Evolutionary conservation across 2,329 filamentous ascomycete species (phyloP).

Genomic region (Talaromyces piceae): DNA sequence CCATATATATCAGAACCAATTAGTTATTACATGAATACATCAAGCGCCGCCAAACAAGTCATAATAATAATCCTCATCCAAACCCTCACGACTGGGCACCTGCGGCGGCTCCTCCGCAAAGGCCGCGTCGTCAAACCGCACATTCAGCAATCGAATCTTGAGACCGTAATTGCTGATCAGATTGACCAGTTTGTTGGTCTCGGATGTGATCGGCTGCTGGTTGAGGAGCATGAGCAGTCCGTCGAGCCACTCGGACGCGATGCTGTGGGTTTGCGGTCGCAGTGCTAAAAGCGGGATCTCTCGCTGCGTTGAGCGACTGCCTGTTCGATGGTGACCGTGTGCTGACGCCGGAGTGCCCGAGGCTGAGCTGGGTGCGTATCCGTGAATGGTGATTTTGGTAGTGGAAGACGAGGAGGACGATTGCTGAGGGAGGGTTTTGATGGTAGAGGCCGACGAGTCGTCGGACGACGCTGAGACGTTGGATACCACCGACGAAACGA

Average conservation of each 20-base stretch:
- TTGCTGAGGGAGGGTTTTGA: conserved; percentile 35
- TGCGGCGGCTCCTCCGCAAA: conserved; percentile 62
- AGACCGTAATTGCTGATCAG: conserved; percentile 84
- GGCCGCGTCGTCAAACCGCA: conserved; percentile 74
- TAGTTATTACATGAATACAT: neutral
- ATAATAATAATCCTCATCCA: conserved; percentile 93
- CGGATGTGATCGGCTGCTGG: conserved; percentile 92
- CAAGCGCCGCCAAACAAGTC: conserved; percentile 52
- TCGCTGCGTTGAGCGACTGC: conserved; percentile 35
- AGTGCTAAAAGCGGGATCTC: conserved; percentile 77
- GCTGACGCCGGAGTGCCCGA: conserved; percentile 24
- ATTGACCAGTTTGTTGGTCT: conserved; percentile 83
- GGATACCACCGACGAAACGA: conserved; percentile 86
- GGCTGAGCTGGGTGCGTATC: conserved; percentile 44
- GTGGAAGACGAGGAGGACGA: conserved; percentile 30
- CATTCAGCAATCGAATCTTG: conserved; percentile 86
- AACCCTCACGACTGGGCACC: conserved; percentile 72
- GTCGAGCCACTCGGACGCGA: conserved; percentile 95
- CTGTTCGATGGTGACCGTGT: conserved; percentile 24
- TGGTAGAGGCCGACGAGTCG: conserved; percentile 40
- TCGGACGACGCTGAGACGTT: conserved; percentile 68
- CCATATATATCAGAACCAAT: neutral
- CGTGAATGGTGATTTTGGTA: conserved; percentile 89
- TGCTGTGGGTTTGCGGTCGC: conserved; percentile 67
- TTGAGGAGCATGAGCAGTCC: conserved; percentile 90